Percentiles rank a stretch among this genome's conserved stretches.
Evolutionary conservation across 2,329 filamentous ascomycete species (phyloP).

Genomic region (Calonectria henricotiae): DNA sequence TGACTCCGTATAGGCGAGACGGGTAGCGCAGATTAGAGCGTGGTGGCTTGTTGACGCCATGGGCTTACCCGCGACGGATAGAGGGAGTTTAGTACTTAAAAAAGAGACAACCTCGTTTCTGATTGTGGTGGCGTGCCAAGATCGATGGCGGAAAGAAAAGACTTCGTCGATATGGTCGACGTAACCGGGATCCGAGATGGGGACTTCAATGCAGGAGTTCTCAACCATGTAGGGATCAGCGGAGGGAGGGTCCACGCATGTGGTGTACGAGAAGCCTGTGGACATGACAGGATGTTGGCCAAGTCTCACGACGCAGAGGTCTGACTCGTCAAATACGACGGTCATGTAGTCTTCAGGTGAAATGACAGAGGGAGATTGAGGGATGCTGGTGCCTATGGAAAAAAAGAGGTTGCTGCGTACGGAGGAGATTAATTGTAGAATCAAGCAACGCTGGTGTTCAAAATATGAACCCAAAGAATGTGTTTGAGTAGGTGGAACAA

Average conservation of each 20-base stretch:
- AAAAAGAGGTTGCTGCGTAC: not conserved
- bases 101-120: constrained; percentile 5
- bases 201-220: not conserved
- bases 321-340: constrained; percentile 33
- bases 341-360: constrained; percentile 18
- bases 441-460: not conserved
- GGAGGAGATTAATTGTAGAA: not conserved
- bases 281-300: constrained; percentile 17
- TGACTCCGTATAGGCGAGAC: constrained; percentile 2
- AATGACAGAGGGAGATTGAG: constrained; percentile 12
- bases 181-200: constrained; percentile 3
- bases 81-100: not conserved
- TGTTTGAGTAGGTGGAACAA: too few species aligned
- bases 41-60: constrained; percentile 4
- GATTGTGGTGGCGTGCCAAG: constrained; percentile 3
- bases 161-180: constrained; percentile 1
- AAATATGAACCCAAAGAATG: not conserved
- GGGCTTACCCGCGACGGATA: constrained; percentile 10
- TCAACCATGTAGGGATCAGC: not conserved
- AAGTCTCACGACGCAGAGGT: constrained; percentile 9
- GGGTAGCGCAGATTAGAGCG: not conserved
- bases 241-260: not conserved
- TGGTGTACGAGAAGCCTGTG: not conserved
- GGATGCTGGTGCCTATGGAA: not conserved
- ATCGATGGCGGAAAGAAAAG: constrained; percentile 15